A percentile compares a stretch with the other conserved stretches of the same genome.
Evolutionary conservation across 2,329 filamentous ascomycete genomes (phyloP).

Genomic region (Fusarium avenaceum): DNA sequence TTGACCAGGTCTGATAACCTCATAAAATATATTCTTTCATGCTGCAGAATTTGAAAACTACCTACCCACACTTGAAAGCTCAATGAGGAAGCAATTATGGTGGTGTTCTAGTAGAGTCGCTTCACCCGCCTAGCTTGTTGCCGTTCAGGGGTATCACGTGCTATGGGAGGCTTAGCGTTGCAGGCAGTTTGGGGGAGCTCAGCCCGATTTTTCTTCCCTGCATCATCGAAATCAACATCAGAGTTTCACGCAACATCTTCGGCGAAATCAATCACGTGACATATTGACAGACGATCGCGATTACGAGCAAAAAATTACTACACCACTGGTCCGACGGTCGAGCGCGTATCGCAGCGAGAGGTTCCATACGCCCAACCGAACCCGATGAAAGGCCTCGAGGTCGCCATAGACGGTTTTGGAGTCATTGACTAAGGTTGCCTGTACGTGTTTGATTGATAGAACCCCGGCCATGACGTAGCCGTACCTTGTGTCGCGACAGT

Average conservation of each 20-base stretch:
- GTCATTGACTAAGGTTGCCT: conserved; percentile 50
- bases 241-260: conserved; percentile 38
- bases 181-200: conserved; percentile 29
- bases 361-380: conserved; percentile 39
- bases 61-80: not conserved
- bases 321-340: conserved; percentile 36
- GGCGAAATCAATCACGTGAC: conserved; percentile 51
- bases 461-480: conserved; percentile 49
- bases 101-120: not conserved
- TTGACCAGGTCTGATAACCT: not conserved
- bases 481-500: conserved; percentile 37
- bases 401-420: conserved; percentile 47
- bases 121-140: conserved; percentile 38
- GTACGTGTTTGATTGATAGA: conserved; percentile 50
- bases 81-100: not conserved
- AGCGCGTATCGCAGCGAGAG: conserved; percentile 45
- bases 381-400: conserved; percentile 50
- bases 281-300: conserved; percentile 48
- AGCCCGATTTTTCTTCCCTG: conserved; percentile 50
- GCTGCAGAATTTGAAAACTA: not conserved
- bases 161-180: conserved; percentile 42
- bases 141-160: conserved; percentile 51
- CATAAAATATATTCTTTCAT: not conserved
- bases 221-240: conserved; percentile 47
- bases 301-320: conserved; percentile 45